A percentile compares a stretch with the other conserved stretches of the same genome.
These are phyloP conservation scores for Leccinum griseonigrum DNA, from an alignment of 1,284 basidiomycete species.

Conservation along the genomic window DNA sequence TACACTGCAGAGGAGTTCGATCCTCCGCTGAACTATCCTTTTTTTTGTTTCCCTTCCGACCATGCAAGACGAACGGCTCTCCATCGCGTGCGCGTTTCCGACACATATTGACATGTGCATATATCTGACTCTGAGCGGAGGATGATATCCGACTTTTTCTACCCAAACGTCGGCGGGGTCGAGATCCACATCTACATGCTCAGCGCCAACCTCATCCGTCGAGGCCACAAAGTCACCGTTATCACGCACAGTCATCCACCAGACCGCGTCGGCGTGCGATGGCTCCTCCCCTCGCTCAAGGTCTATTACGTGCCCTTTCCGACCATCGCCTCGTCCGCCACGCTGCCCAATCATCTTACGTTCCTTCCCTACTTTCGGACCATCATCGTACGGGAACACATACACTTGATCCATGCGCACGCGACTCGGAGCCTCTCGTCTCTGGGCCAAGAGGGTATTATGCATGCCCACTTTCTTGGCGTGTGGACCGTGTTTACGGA, in stretches of 20 bases:
- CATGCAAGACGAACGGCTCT: constrained; percentile 28
- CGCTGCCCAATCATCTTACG: constrained; percentile 92
- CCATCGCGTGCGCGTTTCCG: constrained; percentile 27
- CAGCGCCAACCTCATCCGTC: constrained; percentile 76
- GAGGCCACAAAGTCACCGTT: constrained; percentile 92
- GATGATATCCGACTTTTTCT: constrained; percentile 98
- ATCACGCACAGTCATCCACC: constrained; percentile 92
- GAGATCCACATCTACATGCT: constrained; percentile 97
- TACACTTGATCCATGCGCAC: constrained; percentile 90
- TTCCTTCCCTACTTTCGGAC: constrained; percentile 89
- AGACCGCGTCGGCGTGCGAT: constrained; percentile 84
- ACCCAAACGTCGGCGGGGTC: constrained; percentile 92
- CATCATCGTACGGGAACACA: constrained; percentile 85
- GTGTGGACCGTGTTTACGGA: constrained; percentile 94
- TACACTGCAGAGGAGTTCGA: constrained; percentile 45
- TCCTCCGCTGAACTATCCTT: constrained; percentile 41
- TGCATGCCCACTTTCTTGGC: constrained; percentile 84
- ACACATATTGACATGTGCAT: neutral
- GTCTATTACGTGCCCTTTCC: constrained; percentile 93
- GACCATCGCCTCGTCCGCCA: constrained; percentile 87
- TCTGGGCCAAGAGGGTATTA: constrained; percentile 88
- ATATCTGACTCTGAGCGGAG: constrained; percentile 38
- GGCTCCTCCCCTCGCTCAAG: constrained; percentile 84
- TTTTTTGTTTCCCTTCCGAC: neutral
- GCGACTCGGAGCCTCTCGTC: constrained; percentile 74